Evolutionary conservation across 2,329 filamentous ascomycete species (phyloP).

Genomic region (Trichoderma atrobrunneum): DNA sequence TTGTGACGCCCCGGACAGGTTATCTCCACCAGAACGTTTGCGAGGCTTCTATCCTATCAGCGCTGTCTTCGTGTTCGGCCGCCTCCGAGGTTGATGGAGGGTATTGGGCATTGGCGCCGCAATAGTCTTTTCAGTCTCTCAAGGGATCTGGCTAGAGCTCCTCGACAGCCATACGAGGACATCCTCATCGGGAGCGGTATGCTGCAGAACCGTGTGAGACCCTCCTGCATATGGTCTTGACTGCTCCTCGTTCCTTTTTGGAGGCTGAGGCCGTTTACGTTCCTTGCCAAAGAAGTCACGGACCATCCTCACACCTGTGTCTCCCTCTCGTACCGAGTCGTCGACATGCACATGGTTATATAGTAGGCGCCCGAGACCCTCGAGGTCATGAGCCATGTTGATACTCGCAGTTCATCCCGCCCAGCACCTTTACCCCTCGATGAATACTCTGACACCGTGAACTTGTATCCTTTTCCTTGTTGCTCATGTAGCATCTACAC

Average conservation of each 20-base stretch:
- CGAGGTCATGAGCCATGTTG: not conserved
- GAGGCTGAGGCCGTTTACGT: not conserved
- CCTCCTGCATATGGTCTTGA: not conserved
- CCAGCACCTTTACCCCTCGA: not conserved
- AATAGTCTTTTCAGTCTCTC: not conserved
- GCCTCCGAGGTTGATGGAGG: slow-evolving; percentile 4
- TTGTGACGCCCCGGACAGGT: not conserved
- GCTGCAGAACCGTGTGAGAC: slow-evolving; percentile 32
- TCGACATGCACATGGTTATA: not conserved
- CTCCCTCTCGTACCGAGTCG: not conserved
- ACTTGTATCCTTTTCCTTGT: not conserved
- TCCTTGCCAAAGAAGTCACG: not conserved
- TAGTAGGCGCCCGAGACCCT: not conserved
- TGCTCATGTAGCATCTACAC: not conserved
- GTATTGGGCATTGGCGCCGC: not conserved
- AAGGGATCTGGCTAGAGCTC: not conserved
- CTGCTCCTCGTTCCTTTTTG: not conserved
- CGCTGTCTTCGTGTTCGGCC: not conserved
- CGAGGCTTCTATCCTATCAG: slow-evolving; percentile 7
- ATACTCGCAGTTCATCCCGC: not conserved
- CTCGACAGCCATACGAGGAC: slow-evolving; percentile 34
- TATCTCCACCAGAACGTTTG: not conserved
- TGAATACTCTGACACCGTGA: not conserved
- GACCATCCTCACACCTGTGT: slow-evolving; percentile 4
- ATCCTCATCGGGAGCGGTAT: slow-evolving; percentile 36